Evolutionary conservation across 2,329 filamentous ascomycete genomes (phyloP).

Genomic region (Diaporthe amygdali): DNA sequence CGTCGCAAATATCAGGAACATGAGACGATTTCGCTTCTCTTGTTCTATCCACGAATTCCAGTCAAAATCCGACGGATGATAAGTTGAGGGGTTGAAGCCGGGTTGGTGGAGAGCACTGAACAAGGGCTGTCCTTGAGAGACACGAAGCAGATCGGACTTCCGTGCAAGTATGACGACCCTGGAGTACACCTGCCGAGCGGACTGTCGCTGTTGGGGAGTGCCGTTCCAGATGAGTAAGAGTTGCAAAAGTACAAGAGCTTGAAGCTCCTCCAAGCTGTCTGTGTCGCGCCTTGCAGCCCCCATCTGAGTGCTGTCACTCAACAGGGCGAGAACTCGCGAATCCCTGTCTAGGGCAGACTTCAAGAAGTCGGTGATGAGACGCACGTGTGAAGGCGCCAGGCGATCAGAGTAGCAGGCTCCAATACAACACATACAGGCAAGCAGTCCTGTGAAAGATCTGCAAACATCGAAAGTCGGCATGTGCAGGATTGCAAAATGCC

Average conservation of each 20-base stretch:
- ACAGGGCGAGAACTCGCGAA: slow-evolving; percentile 52
- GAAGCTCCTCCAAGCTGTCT: slow-evolving; percentile 64
- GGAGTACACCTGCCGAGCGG: slow-evolving; percentile 64
- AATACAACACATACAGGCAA: slow-evolving; percentile 74
- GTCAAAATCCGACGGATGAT: slow-evolving; percentile 60
- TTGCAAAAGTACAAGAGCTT: slow-evolving; percentile 68
- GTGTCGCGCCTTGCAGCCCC: slow-evolving; percentile 34
- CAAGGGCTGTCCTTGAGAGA: slow-evolving; percentile 52
- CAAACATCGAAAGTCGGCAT: slow-evolving; percentile 72
- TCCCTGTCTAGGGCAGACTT: slow-evolving; percentile 64
- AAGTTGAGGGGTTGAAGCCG: slow-evolving; percentile 49
- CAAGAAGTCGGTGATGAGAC: slow-evolving; percentile 70
- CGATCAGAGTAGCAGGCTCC: slow-evolving; percentile 77
- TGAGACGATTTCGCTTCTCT: slow-evolving; percentile 69
- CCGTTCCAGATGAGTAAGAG: slow-evolving; percentile 74
- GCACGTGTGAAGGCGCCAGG: slow-evolving; percentile 63
- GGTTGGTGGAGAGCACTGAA: slow-evolving; percentile 68
- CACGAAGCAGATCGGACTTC: slow-evolving; percentile 59
- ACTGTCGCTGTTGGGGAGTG: slow-evolving; percentile 66
- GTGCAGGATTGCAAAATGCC: slow-evolving; percentile 76
- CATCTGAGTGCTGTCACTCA: slow-evolving; percentile 42
- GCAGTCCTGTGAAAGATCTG: slow-evolving; percentile 69
- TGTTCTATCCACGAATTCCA: slow-evolving; percentile 74
- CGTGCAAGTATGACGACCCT: slow-evolving; percentile 62
- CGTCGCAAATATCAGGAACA: slow-evolving; percentile 68